phyloP scores from a whole-genome alignment of 345 rosid species.

The Heritiera littoralis region DNA sequence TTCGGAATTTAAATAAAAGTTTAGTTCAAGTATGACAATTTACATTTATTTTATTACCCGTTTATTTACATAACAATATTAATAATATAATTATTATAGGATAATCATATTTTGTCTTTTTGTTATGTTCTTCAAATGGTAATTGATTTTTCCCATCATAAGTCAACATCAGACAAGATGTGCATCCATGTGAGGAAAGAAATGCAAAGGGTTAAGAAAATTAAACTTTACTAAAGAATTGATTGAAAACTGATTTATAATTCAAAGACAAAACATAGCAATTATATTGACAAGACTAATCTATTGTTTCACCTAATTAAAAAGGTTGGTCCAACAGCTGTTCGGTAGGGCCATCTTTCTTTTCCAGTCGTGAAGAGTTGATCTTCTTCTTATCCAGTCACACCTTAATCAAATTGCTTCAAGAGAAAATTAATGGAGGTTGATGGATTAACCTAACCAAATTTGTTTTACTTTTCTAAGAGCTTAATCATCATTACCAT shows the following conservation, averaged over 20 bases:
- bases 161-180: conserved; percentile 10
- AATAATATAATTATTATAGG: background rate
- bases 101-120: background rate
- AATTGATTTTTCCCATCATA: background rate
- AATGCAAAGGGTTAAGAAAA: background rate
- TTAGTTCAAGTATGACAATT: too few relatives aligned
- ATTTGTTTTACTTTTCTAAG: background rate
- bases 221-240: background rate
- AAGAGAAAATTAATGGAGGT: background rate
- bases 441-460: background rate
- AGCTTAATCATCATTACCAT: background rate
- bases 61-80: too few relatives aligned
- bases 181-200: background rate
- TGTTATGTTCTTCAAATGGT: conserved; percentile 1
- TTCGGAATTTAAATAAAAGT: too few relatives aligned
- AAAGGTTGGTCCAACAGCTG: conserved; percentile 1
- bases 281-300: background rate
- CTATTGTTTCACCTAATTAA: background rate
- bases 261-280: background rate
- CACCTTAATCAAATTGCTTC: background rate
- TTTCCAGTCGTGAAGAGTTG: background rate
- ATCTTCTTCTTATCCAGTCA: background rate
- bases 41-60: too few relatives aligned
- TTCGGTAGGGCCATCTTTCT: background rate
- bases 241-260: conserved; percentile 2